Base-by-base conservation (phyloP, 2,329 filamentous ascomycete species). In the Pseudopyrenochaeta lycopersici region DNA sequence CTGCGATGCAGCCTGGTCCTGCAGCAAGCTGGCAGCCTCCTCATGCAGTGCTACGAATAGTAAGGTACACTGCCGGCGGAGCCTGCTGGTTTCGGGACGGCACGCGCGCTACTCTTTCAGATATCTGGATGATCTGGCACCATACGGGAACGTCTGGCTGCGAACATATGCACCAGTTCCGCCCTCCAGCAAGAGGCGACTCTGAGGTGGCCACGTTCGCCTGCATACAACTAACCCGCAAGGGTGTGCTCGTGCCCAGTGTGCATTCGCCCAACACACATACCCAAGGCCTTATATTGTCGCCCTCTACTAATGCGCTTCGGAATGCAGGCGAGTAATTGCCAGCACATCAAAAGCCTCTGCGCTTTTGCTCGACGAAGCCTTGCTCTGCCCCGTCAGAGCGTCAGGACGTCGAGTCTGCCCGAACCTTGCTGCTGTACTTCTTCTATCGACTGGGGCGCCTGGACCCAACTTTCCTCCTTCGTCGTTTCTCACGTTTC, bases 311-410 rank as follows among this genome's bases (percentile, higher is more conserved):
- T 71, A 74, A 74, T 71, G 64, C 67, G 64, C 68, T 64, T 56
- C 66, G 60, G 62, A 71, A 66, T 71, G 72, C 74, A 72, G 70
- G 68, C 59, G 54, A 65, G 43, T 65, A 60, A 64, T 61, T 76
- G 74, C 72, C 74, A 76, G 63, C 74, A 75, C 74, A 76, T 76
- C 74, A 74, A 64, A 64, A 67, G 67, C 64, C 70, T 70, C 65
- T 63, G 60, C 56, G 60, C 56, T 63, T 55, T 52, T 54, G 57
- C 58, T 67, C 50, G 63, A 64, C 54, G 66, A 62, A 67, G 70
- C 69, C 63, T 67, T 62, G 62, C 48, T 59, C 54, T 64, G 68
- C 57, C 63, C 62, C 60, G 59, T 62, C 63, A 63, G 54, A 52
- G 52, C 44, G 47, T 57, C 54, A 54, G 56, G 61, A 50, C 47